phyloP scores from a whole-genome alignment of 208 protist species.

The Baffinella frigidus region DNA sequence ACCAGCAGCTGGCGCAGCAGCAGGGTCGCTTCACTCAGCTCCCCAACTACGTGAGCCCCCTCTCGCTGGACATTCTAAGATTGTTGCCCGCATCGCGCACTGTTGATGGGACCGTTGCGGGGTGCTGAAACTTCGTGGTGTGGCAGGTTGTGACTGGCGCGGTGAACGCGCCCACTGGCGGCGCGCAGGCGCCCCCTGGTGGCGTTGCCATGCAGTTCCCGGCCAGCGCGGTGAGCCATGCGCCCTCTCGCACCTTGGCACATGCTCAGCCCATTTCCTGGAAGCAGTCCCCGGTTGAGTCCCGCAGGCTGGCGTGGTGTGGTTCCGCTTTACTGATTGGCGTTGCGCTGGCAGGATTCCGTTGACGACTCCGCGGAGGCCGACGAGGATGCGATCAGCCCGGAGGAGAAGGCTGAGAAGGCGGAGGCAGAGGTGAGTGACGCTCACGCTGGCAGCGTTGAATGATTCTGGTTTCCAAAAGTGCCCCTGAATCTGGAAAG shows the following conservation, averaged over 20 bases:
- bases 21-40: slow-evolving; percentile 18
- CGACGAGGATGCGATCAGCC: no score
- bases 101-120: neutral
- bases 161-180: slow-evolving; percentile 25
- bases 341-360: slow-evolving; percentile 13
- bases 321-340: no score
- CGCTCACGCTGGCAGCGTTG: no score
- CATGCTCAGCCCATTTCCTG: no score
- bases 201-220: slow-evolving; percentile 49
- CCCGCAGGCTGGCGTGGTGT: no score
- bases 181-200: neutral
- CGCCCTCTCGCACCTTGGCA: neutral
- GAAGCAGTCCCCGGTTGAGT: no score
- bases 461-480: no score
- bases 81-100: neutral
- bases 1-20: neutral
- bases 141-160: slow-evolving; percentile 48
- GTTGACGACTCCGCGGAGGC: no score
- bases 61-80: neutral
- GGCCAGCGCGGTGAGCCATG: neutral
- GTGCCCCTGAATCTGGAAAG: no score
- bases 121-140: neutral
- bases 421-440: neutral
- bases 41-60: slow-evolving; percentile 30
- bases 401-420: slow-evolving; percentile 2